Percentiles rank a stretch among this genome's conserved stretches.
These are phyloP conservation scores for Takashimella koratensis DNA, from an alignment of 1,284 basidiomycete species.

Conservation along the genomic window DNA sequence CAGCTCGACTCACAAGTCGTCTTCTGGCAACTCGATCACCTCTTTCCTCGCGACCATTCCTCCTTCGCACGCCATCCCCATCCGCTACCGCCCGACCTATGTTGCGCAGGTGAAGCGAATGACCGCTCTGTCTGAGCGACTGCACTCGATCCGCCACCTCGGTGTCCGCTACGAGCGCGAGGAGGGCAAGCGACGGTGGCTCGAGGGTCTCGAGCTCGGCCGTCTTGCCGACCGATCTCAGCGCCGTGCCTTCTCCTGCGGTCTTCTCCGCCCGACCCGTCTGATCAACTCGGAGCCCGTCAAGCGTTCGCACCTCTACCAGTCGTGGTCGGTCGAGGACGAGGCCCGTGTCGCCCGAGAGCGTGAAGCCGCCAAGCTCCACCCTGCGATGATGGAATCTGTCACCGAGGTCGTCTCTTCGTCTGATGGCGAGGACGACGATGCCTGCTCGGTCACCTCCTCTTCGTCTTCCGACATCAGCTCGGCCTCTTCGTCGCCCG, in stretches of 20 bases:
- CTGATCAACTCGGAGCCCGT: conserved; percentile 15
- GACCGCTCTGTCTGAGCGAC: conserved; percentile 33
- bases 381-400: background rate
- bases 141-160: conserved; percentile 37
- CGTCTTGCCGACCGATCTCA: conserved; percentile 37
- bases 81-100: conserved; percentile 29
- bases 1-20: background rate
- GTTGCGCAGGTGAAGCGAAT: conserved; percentile 33
- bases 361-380: background rate
- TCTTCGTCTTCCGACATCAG: background rate
- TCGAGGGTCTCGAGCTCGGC: conserved; percentile 41
- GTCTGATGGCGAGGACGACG: background rate
- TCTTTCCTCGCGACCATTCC: conserved; percentile 41
- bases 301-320: conserved; percentile 26
- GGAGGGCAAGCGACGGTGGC: conserved; percentile 43
- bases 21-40: conserved; percentile 7
- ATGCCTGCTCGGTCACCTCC: background rate
- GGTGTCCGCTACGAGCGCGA: conserved; percentile 39
- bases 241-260: conserved; percentile 39
- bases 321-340: conserved; percentile 27
- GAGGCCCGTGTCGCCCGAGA: background rate
- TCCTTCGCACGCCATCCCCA: conserved; percentile 34
- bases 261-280: conserved; percentile 11
- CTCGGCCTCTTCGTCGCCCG: background rate
- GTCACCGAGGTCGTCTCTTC: background rate